Conservation (phyloP, 768 basidiomycete genomes). For the Russula dissimulans region DNA sequence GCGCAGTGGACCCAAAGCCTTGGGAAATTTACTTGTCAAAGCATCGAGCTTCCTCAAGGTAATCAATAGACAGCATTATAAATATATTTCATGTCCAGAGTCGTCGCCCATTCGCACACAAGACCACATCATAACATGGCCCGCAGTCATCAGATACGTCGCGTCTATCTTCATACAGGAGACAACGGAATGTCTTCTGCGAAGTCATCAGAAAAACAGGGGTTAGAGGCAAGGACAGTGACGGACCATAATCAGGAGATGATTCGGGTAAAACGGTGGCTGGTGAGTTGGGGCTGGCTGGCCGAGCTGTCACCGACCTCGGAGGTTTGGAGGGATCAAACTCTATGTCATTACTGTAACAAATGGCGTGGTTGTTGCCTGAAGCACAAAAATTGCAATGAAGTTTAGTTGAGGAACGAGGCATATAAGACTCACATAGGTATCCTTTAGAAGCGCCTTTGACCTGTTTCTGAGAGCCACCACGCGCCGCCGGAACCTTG, state of each 20-base stretch:
- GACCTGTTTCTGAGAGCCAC: fast-evolving
- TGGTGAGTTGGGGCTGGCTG: neutral
- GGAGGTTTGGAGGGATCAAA: neutral
- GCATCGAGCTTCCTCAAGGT: no score
- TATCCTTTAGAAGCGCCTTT: neutral
- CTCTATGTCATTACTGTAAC: neutral
- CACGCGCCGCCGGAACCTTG: neutral
- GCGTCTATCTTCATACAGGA: neutral
- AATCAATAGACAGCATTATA: no score
- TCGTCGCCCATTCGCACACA: no score
- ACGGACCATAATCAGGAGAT: neutral
- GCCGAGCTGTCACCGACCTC: neutral
- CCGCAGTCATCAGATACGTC: neutral
- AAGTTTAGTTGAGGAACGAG: neutral
- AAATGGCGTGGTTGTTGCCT: neutral
- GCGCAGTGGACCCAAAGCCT: no score
- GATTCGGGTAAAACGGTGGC: neutral
- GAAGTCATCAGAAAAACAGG: neutral
- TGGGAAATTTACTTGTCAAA: no score
- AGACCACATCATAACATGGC: no score
- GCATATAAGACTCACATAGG: neutral
- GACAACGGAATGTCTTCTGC: neutral
- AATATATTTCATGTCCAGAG: no score
- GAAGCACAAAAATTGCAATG: neutral
- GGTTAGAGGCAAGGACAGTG: no score